Evolutionary conservation across 2,329 filamentous ascomycete genomes (phyloP).

Genomic region (Davidsoniella eucalypti): DNA sequence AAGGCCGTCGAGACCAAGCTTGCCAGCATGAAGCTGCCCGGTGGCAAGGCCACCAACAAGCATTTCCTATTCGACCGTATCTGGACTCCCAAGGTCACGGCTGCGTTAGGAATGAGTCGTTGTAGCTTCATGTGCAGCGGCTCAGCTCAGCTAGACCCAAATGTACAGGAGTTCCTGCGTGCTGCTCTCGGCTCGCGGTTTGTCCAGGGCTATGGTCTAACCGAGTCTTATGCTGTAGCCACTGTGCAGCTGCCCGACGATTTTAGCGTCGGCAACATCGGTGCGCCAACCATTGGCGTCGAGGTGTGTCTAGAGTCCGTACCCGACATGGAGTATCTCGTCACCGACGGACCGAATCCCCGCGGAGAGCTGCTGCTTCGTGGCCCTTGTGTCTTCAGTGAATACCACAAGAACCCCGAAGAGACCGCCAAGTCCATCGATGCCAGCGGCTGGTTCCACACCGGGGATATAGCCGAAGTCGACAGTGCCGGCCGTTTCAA

Average conservation of each 20-base stretch:
- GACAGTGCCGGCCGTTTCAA: slow-evolving; percentile 75
- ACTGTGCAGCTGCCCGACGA: slow-evolving; percentile 56
- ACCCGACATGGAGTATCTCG: slow-evolving; percentile 84
- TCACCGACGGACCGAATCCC: slow-evolving; percentile 74
- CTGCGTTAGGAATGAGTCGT: slow-evolving; percentile 67
- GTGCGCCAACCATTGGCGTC: slow-evolving; percentile 45
- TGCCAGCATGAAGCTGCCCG: slow-evolving; percentile 55
- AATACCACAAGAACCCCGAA: slow-evolving; percentile 80
- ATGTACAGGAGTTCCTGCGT: slow-evolving; percentile 75
- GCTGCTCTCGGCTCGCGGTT: slow-evolving; percentile 67
- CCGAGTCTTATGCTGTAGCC: slow-evolving; percentile 73
- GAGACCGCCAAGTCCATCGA: slow-evolving; percentile 75
- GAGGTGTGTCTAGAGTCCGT: slow-evolving; percentile 76
- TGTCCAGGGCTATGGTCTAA: slow-evolving; percentile 81
- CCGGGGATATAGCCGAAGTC: slow-evolving; percentile 76
- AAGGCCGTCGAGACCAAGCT: slow-evolving; percentile 68
- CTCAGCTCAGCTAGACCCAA: slow-evolving; percentile 77
- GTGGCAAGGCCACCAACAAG: slow-evolving; percentile 58
- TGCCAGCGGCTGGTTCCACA: slow-evolving; percentile 90
- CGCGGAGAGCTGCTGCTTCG: slow-evolving; percentile 80
- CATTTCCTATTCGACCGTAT: slow-evolving; percentile 71
- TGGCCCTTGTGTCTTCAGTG: slow-evolving; percentile 62
- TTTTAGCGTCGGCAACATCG: slow-evolving; percentile 65
- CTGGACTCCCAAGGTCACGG: slow-evolving; percentile 75
- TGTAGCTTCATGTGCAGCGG: slow-evolving; percentile 64